These are phyloP conservation scores for Ocimum tenuiflorum DNA, from an alignment of 257 asterid genomes.

Conservation along the genomic window DNA sequence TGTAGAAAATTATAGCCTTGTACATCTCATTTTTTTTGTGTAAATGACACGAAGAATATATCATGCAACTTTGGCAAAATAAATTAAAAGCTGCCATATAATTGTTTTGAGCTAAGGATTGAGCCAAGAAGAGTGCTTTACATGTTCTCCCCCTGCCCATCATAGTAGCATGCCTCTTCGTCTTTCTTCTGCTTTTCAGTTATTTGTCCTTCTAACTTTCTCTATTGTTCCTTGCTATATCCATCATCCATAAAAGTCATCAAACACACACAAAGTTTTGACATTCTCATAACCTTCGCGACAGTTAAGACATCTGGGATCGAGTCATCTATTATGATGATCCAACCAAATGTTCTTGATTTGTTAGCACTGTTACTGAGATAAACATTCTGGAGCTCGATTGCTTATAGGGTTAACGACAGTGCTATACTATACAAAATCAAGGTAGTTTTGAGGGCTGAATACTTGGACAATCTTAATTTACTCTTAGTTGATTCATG, in stretches of 20 bases:
- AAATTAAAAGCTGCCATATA: neutral
- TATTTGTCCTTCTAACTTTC: neutral
- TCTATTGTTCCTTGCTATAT: slow-evolving; percentile 6
- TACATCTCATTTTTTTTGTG: neutral
- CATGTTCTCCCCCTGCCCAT: neutral
- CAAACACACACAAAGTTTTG: too few species aligned
- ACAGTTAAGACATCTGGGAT: neutral
- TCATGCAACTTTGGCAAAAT: neutral
- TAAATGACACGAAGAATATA: neutral
- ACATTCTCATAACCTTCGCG: neutral
- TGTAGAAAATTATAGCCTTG: neutral
- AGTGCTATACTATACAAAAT: neutral
- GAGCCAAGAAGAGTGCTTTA: slow-evolving; percentile 8
- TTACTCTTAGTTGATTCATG: neutral
- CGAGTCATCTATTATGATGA: neutral
- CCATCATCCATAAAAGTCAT: neutral
- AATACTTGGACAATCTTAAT: neutral
- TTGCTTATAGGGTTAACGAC: neutral
- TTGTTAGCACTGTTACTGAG: neutral
- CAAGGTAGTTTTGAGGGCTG: neutral
- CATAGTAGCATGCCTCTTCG: neutral
- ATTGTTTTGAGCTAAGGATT: slow-evolving; percentile 1
- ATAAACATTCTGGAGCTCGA: neutral
- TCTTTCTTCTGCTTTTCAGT: neutral
- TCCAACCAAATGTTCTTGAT: neutral